These are phyloP conservation scores for Lecanosticta acicola DNA, from an alignment of 2,329 filamentous ascomycete genomes.

Conservation along the genomic window DNA sequence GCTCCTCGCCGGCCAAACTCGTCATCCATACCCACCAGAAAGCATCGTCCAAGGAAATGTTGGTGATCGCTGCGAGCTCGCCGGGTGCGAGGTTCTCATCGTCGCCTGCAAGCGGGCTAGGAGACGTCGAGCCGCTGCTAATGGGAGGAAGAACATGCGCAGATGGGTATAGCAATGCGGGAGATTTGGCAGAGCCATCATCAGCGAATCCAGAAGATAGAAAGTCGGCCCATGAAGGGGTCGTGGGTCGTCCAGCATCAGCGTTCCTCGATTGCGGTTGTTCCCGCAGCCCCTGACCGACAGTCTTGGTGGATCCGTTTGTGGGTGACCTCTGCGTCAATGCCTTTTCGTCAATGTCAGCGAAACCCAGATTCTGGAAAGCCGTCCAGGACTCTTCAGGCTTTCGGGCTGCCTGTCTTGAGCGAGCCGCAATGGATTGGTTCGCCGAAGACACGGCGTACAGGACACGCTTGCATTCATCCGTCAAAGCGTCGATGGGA, in stretches of 20 bases:
- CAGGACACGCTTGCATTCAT: constrained; percentile 88
- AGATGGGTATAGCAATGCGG: constrained; percentile 70
- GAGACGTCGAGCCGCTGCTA: constrained; percentile 17
- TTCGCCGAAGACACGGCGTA: constrained; percentile 84
- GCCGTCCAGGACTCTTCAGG: constrained; percentile 88
- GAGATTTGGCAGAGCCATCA: constrained; percentile 49
- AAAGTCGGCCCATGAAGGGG: constrained; percentile 97
- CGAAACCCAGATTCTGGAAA: constrained; percentile 92
- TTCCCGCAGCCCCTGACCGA: constrained; percentile 52
- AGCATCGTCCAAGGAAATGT: constrained; percentile 81
- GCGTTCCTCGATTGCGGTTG: constrained; percentile 62
- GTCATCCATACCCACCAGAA: constrained; percentile 99
- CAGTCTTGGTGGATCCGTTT: constrained; percentile 20
- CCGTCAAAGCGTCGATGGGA: constrained; percentile 78
- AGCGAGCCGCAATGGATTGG: constrained; percentile 61
- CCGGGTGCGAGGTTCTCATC: constrained; percentile 74
- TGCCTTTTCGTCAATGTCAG: constrained; percentile 53
- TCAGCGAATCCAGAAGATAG: constrained; percentile 88
- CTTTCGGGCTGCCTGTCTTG: constrained; percentile 45
- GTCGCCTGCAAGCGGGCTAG: constrained; percentile 44
- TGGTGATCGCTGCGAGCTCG: constrained; percentile 86
- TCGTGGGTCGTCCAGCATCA: constrained; percentile 74
- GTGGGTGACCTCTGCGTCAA: constrained; percentile 16
- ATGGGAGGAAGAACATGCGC: constrained; percentile 89
- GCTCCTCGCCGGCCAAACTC: constrained; percentile 87